Conservation (phyloP, 441 rosid species). For the Pelargonium citronellum region DNA sequence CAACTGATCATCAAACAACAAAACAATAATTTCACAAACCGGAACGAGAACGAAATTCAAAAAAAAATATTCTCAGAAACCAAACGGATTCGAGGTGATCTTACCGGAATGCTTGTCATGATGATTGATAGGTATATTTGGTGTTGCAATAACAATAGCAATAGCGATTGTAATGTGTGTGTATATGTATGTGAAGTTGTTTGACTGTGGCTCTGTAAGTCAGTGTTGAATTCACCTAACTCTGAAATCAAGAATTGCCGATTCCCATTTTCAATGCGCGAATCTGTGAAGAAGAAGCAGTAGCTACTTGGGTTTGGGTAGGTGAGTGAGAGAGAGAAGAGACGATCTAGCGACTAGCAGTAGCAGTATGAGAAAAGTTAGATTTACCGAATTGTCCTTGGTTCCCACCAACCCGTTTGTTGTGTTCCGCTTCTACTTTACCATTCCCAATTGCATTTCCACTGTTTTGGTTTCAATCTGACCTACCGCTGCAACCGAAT, state of each 20-base stretch:
- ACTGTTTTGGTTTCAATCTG: neutral
- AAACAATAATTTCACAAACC: neutral
- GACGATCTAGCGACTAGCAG: no score
- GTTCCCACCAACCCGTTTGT: neutral
- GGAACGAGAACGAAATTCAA: neutral
- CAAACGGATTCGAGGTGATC: neutral
- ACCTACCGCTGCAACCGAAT: neutral
- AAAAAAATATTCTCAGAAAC: neutral
- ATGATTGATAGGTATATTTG: neutral
- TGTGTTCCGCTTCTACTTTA: neutral
- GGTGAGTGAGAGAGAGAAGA: no score
- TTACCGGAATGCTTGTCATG: slow-evolving; percentile 37
- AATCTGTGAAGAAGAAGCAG: no score
- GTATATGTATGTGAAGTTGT: no score
- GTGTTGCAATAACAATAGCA: neutral
- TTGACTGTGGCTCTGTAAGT: no score
- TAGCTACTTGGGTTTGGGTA: no score
- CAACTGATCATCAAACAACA: slow-evolving; percentile 22
- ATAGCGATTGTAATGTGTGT: no score
- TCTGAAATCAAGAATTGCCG: no score
- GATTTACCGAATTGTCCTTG: slow-evolving; percentile 20
- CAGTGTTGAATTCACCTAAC: no score
- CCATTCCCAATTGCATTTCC: slow-evolving; percentile 3
- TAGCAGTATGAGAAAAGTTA: neutral
- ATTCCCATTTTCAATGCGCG: no score